Conservation (phyloP, 2,329 filamentous ascomycete genomes). For the Venturiaceae sp. region DNA sequence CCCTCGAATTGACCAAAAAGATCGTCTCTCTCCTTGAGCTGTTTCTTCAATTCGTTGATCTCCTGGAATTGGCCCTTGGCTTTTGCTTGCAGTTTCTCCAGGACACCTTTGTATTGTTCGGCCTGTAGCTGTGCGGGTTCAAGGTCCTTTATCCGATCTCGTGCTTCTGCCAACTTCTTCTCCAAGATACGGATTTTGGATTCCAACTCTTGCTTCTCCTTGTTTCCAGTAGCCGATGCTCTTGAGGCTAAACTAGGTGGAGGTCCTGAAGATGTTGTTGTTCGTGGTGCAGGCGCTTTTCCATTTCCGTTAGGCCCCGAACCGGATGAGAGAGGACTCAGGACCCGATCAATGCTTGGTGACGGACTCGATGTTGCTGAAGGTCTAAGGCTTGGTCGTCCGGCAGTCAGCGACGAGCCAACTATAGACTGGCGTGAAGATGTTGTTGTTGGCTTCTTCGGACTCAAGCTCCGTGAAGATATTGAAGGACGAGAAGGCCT, state of each 20-base stretch:
- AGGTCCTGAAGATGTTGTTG: constrained; percentile 11
- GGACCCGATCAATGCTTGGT: constrained; percentile 4
- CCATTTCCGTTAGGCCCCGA: constrained; percentile 11
- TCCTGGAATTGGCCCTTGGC: constrained; percentile 80
- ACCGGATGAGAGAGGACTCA: constrained; percentile 6
- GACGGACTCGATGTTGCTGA: not conserved
- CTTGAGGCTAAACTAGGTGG: not conserved
- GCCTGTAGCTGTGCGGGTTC: constrained; percentile 67
- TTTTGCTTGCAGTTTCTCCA: constrained; percentile 84
- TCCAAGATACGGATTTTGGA: constrained; percentile 81
- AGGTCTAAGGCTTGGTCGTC: not conserved
- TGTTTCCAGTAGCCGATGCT: constrained; percentile 16
- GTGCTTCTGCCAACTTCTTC: constrained; percentile 75
- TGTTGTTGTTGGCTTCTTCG: constrained; percentile 7
- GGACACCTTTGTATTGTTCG: constrained; percentile 72
- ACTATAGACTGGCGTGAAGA: constrained; percentile 1
- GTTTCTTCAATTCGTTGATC: constrained; percentile 62
- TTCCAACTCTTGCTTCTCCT: constrained; percentile 78
- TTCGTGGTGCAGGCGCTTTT: constrained; percentile 15
- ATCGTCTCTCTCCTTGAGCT: constrained; percentile 65
- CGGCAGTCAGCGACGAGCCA: not conserved
- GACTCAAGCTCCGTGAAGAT: constrained; percentile 10
- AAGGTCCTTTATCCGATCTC: constrained; percentile 71
- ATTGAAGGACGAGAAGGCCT: constrained; percentile 29
- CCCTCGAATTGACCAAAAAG: constrained; percentile 61